Evolutionary conservation across 164 flowering plant genomes (phyloP).

Genomic region (Nelumbo lutea): DNA sequence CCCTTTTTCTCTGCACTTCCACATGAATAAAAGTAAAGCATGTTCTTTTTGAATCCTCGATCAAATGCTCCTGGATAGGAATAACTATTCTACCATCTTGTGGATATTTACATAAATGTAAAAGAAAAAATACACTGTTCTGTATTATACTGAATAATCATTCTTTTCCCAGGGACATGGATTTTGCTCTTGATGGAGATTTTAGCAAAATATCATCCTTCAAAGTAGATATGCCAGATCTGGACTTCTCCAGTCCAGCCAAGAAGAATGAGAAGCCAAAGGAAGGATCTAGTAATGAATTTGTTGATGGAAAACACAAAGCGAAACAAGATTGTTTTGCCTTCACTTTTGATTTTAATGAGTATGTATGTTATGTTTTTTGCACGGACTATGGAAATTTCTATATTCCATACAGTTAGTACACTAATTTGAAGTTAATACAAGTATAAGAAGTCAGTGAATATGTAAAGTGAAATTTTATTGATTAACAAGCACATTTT

Average conservation of each 20-base stretch:
- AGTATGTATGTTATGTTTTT: constrained; percentile 32
- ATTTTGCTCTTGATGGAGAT: constrained; percentile 70
- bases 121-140: not conserved
- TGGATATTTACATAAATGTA: not conserved
- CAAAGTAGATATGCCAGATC: constrained; percentile 77
- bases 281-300: constrained; percentile 41
- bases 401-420: not conserved
- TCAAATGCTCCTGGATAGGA: not conserved
- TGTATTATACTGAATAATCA: constrained; percentile 7
- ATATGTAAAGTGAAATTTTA: not conserved
- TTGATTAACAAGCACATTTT: not conserved
- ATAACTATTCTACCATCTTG: not conserved
- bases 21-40: not conserved
- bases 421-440: constrained; percentile 2
- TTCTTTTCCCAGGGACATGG: constrained; percentile 62
- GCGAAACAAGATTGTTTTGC: constrained; percentile 38
- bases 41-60: not conserved
- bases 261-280: constrained; percentile 42
- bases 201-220: constrained; percentile 77
- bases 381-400: not conserved
- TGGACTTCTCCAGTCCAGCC: constrained; percentile 66
- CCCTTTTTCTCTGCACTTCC: not conserved
- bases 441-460: not conserved
- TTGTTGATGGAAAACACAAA: constrained; percentile 31
- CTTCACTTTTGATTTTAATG: constrained; percentile 76